Evolutionary conservation across 1,284 basidiomycete genomes (phyloP), one percentile per base, ranked within the genome.

Genomic region (Puccinia novopanici): DNA sequence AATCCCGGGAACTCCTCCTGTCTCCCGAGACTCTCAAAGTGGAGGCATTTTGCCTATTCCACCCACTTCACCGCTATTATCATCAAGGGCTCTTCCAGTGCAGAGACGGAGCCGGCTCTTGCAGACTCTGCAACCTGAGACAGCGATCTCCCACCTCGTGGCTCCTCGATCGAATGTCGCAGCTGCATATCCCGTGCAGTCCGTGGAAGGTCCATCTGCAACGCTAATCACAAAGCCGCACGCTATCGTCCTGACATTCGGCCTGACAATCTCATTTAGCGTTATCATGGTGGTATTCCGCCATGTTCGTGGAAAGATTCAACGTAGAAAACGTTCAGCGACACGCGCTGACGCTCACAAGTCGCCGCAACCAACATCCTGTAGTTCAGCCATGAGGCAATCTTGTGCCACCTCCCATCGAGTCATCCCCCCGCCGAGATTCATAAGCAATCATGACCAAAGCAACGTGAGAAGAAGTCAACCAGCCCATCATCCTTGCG

Each of bases 201-300:
- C 48, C 34, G 68, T 54, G 48, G 27, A 52, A 34, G 45, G 15
- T 34, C 1, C 24, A 34, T 54, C 68, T 40, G 22, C 34, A 30
- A 50, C 45, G 68, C 68, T 52, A 71, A 40, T 71, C 48, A 34
- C 68, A 19, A 71, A 50, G 17, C 27, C 68, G 19, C 50, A 52
- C 30, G 50, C 24, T 54, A 71, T 71, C 34, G 22, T 71, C 50
- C 68, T 71, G 52, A 48, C 42, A 34, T 71, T 71, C 19, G 12
- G 68, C 24, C 27, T 71, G 27, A 17, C 27, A 54, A 54, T 34
- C 48, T 22, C 54, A 54, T 54, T 54, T n/a, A 54, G 68, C 45
- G 48, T 71, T 22, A 45, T 54, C 27, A 22, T 52, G 13, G 50
- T 54, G 19, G 50, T 54, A 22, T 71, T 9, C 10, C 40, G 45